These are phyloP conservation scores for Wickerhamiella parazyma DNA, from an alignment of 805 yeast genomes.

Conservation along the genomic window DNA sequence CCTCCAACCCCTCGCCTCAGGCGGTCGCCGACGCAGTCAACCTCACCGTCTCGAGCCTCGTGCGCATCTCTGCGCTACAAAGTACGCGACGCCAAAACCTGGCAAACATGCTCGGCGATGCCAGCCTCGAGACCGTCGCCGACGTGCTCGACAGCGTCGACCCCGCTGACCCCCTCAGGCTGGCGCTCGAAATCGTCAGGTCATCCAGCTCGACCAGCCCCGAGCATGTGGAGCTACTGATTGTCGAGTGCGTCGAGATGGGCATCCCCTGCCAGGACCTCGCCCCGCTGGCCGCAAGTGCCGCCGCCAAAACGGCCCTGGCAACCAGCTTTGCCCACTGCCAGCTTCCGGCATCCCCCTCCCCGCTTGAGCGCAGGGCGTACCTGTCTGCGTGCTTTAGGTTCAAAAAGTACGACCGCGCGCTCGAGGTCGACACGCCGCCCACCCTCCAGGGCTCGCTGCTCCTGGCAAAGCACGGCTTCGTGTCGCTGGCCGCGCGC, in stretches of 20 bases:
- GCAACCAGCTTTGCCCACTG: too few relatives aligned
- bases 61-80: constrained; percentile 15
- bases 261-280: too few relatives aligned
- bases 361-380: too few relatives aligned
- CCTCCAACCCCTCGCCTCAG: constrained; percentile 14
- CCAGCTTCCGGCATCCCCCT: too few relatives aligned
- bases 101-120: constrained; percentile 12
- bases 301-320: too few relatives aligned
- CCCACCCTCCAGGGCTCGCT: background rate
- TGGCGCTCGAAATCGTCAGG: constrained; percentile 12
- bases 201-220: background rate
- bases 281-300: too few relatives aligned
- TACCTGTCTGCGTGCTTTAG: too few relatives aligned
- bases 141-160: constrained; percentile 19
- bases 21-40: constrained; percentile 19
- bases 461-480: background rate
- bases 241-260: background rate
- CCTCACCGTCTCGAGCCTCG: constrained; percentile 19
- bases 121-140: constrained; percentile 19
- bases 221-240: background rate
- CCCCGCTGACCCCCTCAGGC: constrained; percentile 16
- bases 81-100: constrained; percentile 6
- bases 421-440: background rate
- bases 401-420: background rate
- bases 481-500: background rate